Conservation (phyloP, 805 yeast genomes). For the Nematodospora valgi region DNA sequence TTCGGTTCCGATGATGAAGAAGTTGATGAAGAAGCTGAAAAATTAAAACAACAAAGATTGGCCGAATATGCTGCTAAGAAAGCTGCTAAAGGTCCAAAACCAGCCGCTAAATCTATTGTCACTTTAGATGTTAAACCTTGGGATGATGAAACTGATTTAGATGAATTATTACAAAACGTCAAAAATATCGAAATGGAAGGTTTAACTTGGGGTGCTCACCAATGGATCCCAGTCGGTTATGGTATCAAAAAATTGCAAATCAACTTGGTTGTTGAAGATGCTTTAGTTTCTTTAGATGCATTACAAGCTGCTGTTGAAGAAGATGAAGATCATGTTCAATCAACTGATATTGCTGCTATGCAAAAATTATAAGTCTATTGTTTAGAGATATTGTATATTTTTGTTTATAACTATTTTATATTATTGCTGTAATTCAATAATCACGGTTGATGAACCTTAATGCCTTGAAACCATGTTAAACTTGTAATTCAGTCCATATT, state of each 20-base stretch:
- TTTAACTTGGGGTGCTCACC: conserved; percentile 97
- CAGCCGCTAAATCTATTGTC: conserved; percentile 97
- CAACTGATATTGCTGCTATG: conserved; percentile 99
- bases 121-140: conserved; percentile 99
- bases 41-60: conserved; percentile 93
- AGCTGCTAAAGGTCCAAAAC: conserved; percentile 95
- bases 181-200: conserved; percentile 87
- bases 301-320: conserved; percentile 76
- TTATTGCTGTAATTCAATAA: too few relatives aligned
- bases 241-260: conserved; percentile 99
- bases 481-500: too few relatives aligned
- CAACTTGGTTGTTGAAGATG: conserved; percentile 98
- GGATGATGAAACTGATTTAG: conserved; percentile 99
- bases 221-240: conserved; percentile 95
- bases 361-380: conserved; percentile 70
- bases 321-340: conserved; percentile 99
- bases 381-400: conserved; percentile 4
- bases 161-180: conserved; percentile 81
- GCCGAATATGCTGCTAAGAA: conserved; percentile 98
- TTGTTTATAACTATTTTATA: too few relatives aligned
- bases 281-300: conserved; percentile 87
- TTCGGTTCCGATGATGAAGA: conserved; percentile 93
- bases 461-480: too few relatives aligned
- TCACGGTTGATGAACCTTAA: too few relatives aligned
- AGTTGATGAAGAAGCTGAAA: conserved; percentile 96